Percentiles rank a stretch among this genome's conserved stretches.
Evolutionary conservation across 805 yeast genomes (phyloP).

Genomic region (Novakomyces olei): DNA sequence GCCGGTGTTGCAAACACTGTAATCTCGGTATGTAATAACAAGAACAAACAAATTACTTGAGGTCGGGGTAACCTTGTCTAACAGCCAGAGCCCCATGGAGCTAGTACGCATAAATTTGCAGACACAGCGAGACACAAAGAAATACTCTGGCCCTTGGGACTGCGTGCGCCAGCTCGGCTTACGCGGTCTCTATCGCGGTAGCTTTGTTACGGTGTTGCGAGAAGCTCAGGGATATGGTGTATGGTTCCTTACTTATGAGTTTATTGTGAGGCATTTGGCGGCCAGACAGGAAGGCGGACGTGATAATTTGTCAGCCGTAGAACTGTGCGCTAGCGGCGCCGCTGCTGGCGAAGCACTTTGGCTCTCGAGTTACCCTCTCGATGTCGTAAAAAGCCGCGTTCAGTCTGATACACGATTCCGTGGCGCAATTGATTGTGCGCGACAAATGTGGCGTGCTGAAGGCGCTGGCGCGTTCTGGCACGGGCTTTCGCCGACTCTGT

Average conservation of each 20-base stretch:
- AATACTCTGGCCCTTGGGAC: constrained; percentile 52
- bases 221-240: constrained; percentile 71
- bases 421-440: no score
- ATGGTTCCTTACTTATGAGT: constrained; percentile 75
- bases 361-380: constrained; percentile 4
- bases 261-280: constrained; percentile 49
- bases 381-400: constrained; percentile 71
- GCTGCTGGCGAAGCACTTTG: constrained; percentile 46
- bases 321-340: constrained; percentile 73
- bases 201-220: constrained; percentile 60
- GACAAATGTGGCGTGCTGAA: no score
- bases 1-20: constrained; percentile 65
- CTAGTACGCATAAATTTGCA: constrained; percentile 78
- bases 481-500: constrained; percentile 78
- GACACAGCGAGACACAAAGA: constrained; percentile 40
- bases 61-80: no score
- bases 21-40: no score
- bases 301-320: constrained; percentile 58
- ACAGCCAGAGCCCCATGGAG: constrained; percentile 83
- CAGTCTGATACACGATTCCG: no score
- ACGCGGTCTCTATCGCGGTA: constrained; percentile 52
- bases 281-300: constrained; percentile 18
- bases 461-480: constrained; percentile 66
- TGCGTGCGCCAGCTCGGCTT: constrained; percentile 37
- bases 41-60: no score